These are phyloP conservation scores for Apiotrichum montevideense DNA, from an alignment of 1,284 basidiomycete genomes.

Conservation along the genomic window DNA sequence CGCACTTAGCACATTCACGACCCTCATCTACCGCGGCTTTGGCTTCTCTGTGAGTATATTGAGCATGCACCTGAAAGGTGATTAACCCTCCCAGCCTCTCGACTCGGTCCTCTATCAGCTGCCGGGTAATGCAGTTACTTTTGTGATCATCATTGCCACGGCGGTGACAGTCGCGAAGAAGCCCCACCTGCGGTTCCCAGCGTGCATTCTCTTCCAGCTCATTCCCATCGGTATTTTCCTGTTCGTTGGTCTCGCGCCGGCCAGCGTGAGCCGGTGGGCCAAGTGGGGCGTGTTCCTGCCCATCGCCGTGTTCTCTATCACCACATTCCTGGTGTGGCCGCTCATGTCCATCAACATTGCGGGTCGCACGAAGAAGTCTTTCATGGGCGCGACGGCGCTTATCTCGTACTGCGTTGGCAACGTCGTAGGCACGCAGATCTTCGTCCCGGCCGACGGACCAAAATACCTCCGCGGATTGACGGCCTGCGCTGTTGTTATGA, in stretches of 20 bases:
- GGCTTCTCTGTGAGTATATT: constrained; percentile 18
- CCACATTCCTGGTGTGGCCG: constrained; percentile 30
- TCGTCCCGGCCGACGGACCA: constrained; percentile 24
- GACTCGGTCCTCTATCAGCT: constrained; percentile 17
- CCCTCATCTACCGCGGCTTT: constrained; percentile 21
- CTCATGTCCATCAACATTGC: constrained; percentile 30
- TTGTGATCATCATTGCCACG: constrained; percentile 7
- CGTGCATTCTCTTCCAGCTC: constrained; percentile 17
- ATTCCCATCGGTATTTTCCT: constrained; percentile 22
- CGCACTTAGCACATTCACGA: constrained; percentile 20
- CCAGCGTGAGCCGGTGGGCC: constrained; percentile 18
- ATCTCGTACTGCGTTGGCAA: constrained; percentile 30
- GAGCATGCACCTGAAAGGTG: too few species aligned
- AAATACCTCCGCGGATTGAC: constrained; percentile 19
- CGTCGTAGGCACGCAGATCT: constrained; percentile 26
- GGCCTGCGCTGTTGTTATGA: constrained; percentile 22
- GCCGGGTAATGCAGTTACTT: constrained; percentile 21
- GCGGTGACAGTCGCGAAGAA: constrained; percentile 13
- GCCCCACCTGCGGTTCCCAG: constrained; percentile 17
- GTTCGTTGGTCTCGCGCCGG: constrained; percentile 20
- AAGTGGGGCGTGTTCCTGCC: constrained; percentile 25
- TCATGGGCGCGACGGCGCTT: constrained; percentile 13
- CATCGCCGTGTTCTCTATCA: constrained; percentile 13
- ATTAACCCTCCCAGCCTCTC: neutral
- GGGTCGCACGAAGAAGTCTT: constrained; percentile 32